These are phyloP conservation scores for Chlorencoelia australis DNA, from an alignment of 2,329 filamentous ascomycete species.

Conservation along the genomic window DNA sequence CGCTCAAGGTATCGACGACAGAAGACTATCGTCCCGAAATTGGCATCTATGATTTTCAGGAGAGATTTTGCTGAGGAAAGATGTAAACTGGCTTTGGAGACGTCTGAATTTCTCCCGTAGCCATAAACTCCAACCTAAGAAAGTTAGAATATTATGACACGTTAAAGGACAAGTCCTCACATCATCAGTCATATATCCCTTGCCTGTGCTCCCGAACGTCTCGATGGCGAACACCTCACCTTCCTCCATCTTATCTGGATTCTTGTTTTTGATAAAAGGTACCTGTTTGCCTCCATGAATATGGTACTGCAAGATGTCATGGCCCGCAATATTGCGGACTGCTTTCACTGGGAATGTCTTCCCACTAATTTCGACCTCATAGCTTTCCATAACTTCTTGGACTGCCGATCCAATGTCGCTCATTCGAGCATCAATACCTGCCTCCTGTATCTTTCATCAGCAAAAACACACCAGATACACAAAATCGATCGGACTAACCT, in stretches of 20 bases:
- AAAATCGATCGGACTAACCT: slow-evolving; percentile 9
- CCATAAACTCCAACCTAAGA: slow-evolving; percentile 40
- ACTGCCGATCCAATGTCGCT: slow-evolving; percentile 43
- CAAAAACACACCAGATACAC: no score
- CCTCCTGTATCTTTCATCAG: slow-evolving; percentile 25
- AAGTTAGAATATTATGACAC: slow-evolving; percentile 7
- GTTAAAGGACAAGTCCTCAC: slow-evolving; percentile 22
- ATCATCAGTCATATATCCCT: slow-evolving; percentile 38
- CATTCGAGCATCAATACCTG: slow-evolving; percentile 45
- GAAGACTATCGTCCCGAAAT: slow-evolving; percentile 53
- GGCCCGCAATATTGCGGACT: slow-evolving; percentile 41
- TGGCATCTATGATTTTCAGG: slow-evolving; percentile 48
- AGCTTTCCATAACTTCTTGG: slow-evolving; percentile 51
- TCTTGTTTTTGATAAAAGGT: slow-evolving; percentile 41
- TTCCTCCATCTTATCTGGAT: slow-evolving; percentile 45
- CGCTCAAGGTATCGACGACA: slow-evolving; percentile 52
- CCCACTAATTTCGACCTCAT: slow-evolving; percentile 43
- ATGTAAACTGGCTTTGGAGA: slow-evolving; percentile 29
- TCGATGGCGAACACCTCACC: slow-evolving; percentile 49
- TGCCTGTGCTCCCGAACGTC: slow-evolving; percentile 46
- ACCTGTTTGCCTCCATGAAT: slow-evolving; percentile 48
- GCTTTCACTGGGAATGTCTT: slow-evolving; percentile 41
- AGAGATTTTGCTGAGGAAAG: slow-evolving; percentile 46
- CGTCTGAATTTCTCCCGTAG: slow-evolving; percentile 36
- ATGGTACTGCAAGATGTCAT: slow-evolving; percentile 42